Evolutionary conservation across 2,329 filamentous ascomycete species (phyloP).

Genomic region (Paraphoma sp.): DNA sequence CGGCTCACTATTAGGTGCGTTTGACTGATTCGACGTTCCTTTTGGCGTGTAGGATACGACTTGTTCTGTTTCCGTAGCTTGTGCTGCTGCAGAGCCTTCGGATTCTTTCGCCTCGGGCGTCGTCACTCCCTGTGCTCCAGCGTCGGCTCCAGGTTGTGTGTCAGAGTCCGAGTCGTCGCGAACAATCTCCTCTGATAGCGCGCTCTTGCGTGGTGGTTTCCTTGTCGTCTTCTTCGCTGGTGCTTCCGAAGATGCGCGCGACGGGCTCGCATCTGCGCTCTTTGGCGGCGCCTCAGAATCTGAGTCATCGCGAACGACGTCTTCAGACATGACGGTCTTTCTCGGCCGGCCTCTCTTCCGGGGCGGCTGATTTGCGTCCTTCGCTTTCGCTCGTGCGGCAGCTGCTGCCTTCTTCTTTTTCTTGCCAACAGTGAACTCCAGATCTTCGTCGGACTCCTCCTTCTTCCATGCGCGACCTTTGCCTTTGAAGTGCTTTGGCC

Average conservation of each 20-base stretch:
- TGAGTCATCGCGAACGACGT: conserved; percentile 18
- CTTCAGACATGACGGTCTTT: conserved; percentile 28
- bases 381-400: conserved; percentile 18
- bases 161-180: conserved; percentile 23
- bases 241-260: conserved; percentile 8
- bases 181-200: conserved; percentile 24
- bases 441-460: conserved; percentile 39
- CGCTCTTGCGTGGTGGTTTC: conserved; percentile 23
- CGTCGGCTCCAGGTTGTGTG: conserved; percentile 1
- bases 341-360: conserved; percentile 28
- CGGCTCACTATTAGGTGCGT: not conserved
- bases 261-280: conserved; percentile 2
- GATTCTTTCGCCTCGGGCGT: no score
- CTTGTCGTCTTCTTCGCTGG: conserved; percentile 13
- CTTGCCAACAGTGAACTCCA: conserved; percentile 31
- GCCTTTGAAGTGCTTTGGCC: conserved; percentile 39
- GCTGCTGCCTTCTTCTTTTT: conserved; percentile 13
- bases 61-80: not conserved
- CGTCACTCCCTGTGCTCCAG: not conserved
- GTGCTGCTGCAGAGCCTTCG: not conserved
- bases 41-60: not conserved
- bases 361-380: conserved; percentile 4
- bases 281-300: conserved; percentile 7
- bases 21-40: not conserved
- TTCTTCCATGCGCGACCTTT: conserved; percentile 43